Base-by-base conservation (phyloP, 305 asterid species). In the Nicotiana rustica region DNA sequence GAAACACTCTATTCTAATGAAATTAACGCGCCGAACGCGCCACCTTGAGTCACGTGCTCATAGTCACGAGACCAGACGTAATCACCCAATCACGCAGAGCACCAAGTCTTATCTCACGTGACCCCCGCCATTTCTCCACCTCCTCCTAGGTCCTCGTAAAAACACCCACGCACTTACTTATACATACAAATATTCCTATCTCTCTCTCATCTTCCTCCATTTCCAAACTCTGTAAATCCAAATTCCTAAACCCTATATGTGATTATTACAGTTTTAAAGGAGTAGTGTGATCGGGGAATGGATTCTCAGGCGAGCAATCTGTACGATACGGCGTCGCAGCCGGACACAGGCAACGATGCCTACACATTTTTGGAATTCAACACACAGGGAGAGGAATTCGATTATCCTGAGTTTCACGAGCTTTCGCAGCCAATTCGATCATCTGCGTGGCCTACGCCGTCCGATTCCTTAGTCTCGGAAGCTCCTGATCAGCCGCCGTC, bases 281-380 rank as follows among this genome's bases (percentile, higher is more conserved):
- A 17, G 76, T 67, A 33, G 4, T n/a, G 29, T 36, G 9, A 36
- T 68, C 56, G 38, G 3, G 29, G 1, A 47, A 96, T 96, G 97
- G 96, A 96, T 90, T 88, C 97, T 62, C 98, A 89, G 90, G 85
- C 89, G 83, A 93, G 83, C 87, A 90, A 90, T 91, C 88, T 96
- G n/a, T 96, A 88, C 84, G 98, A 94, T 44, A 94, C 98, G 83
- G 96, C 98, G 86, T 96, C 98, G 75, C 98, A 94, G 91, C 99
- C 99, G 56, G 99, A 94, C 88, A 91, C 96, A 10, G 96, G 96
- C 67, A 92, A 87, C 90, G 98, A 96, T 70, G 98, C 97, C 12
- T 96, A 93, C 87, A 92, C 98, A 3, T 96, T 96, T 44, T 87
- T 96, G 47, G 98, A 96, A 86, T 94, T 96, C 95, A 93, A 92